Evolutionary conservation across 208 protist species (phyloP).

Genomic region (Tetramitus jugosus): DNA sequence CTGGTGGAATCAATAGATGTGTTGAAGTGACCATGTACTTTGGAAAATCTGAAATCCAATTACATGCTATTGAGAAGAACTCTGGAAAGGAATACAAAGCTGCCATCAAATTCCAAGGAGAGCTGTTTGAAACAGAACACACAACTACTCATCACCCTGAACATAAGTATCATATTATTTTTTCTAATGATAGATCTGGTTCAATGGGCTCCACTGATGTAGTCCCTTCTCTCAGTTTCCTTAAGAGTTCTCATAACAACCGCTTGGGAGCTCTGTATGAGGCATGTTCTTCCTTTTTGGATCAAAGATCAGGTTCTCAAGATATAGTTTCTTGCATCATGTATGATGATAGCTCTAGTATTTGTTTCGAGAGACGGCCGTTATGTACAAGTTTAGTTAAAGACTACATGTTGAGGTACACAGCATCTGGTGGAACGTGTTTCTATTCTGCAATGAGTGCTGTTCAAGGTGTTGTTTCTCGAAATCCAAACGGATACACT

Average conservation of each 20-base stretch:
- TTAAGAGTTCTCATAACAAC: background rate
- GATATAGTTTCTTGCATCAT: background rate
- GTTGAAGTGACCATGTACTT: conserved; percentile 2
- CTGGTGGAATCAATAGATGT: background rate
- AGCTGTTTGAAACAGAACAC: background rate
- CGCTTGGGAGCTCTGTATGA: background rate
- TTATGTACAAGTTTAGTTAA: background rate
- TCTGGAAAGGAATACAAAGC: background rate
- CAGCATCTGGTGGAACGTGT: background rate
- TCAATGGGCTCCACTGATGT: background rate
- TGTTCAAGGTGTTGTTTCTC: background rate
- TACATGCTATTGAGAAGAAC: background rate
- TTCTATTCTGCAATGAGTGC: background rate
- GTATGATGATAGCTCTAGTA: background rate
- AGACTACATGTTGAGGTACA: background rate
- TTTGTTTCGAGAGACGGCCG: background rate
- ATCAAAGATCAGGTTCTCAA: background rate
- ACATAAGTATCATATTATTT: conserved; percentile 1
- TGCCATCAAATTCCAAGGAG: background rate
- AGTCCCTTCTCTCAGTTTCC: background rate
- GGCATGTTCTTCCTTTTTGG: background rate
- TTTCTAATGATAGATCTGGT: background rate
- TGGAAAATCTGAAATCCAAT: background rate
- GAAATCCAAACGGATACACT: background rate
- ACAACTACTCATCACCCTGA: too few relatives aligned